Base-by-base conservation (phyloP, 1,139 yeast species). In the Saccharomyces hybrid region DNA sequence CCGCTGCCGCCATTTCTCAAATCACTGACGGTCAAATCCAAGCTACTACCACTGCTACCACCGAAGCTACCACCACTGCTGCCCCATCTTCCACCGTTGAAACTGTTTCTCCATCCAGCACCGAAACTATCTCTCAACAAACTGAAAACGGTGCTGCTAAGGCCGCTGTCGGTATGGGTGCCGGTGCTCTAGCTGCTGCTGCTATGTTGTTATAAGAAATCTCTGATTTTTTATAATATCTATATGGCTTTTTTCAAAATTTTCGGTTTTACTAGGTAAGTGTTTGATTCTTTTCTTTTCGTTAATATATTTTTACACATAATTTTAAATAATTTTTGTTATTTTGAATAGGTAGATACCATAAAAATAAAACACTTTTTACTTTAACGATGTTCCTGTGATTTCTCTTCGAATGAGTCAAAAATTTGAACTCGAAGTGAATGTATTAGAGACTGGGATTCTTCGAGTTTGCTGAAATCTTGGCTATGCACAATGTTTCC, bases 1-100 rank as follows among this genome's bases (percentile, higher is more conserved):
- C 44, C 44, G 67, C 71, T 23, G 75, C 72, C 49, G 74, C 76
- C 56, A 56, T 58, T 63, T 61, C 59, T 60, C 71, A 76, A 66
- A 75, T 74, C 51, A 70, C 70, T 48, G 75, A 73, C 53, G 78
- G 78, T 54, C 78, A 75, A 61, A 65, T 73, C 59, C 78, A 74
- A 60, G 68, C 73, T 41, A 32, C 49, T 11, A 27, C 42, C 4
- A 25, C 49, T 26, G 46, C 48, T 32, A 53, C 48, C 28, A 53
- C 55, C 16, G 29, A 34, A 11, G 20, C 42, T 9, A n/a, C 50
- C 20, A 42, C 51, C 42, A 29, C 52, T n/a, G 20, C 27, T 31
- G 9, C 25, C n/a, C 27, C 44, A 38, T 16, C 44, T 20, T 20
- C 26, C 26, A 20, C 44, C 25, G 44, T 38, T 7, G 44, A 38